Evolutionary conservation across 2,329 filamentous ascomycete genomes (phyloP).

Genomic region (Aureobasidium melanogenum): DNA sequence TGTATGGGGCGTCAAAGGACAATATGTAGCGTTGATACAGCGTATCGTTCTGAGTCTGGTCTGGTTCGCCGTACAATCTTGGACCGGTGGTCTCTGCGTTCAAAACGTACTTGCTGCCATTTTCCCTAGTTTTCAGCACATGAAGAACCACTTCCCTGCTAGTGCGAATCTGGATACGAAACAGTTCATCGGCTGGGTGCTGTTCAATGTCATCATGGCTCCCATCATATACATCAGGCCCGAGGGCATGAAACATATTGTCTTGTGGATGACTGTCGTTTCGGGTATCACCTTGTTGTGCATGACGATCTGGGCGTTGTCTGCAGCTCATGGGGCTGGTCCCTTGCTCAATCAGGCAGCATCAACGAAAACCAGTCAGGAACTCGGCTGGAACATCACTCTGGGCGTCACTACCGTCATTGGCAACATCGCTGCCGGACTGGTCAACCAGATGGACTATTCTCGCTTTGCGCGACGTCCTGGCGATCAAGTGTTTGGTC

Average conservation of each 20-base stretch:
- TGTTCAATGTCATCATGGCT: constrained; percentile 38
- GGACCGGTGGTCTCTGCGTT: constrained; percentile 50
- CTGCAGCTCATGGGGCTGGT: constrained; percentile 45
- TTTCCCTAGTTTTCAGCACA: constrained; percentile 47
- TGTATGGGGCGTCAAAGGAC: constrained; percentile 49
- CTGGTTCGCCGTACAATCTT: constrained; percentile 46
- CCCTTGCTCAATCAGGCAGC: constrained; percentile 19
- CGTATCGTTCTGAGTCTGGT: constrained; percentile 46
- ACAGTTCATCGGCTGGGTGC: constrained; percentile 35
- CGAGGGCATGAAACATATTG: constrained; percentile 31
- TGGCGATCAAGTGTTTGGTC: constrained; percentile 38
- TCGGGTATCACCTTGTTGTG: constrained; percentile 40
- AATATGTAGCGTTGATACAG: constrained; percentile 45
- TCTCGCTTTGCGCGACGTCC: constrained; percentile 27
- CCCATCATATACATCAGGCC: constrained; percentile 38
- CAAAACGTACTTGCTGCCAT: constrained; percentile 45
- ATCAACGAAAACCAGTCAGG: constrained; percentile 21
- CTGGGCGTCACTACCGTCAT: constrained; percentile 34
- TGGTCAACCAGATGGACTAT: constrained; percentile 34
- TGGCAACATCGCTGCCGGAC: constrained; percentile 36
- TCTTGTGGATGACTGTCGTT: constrained; percentile 36
- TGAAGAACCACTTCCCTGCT: constrained; percentile 44
- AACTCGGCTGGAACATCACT: constrained; percentile 31
- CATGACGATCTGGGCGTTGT: constrained; percentile 20
- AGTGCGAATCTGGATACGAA: constrained; percentile 37